A percentile compares a stretch with the other conserved stretches of the same genome.
Conservation (phyloP, 148 eudicot genomes). For the Rhododendron ovatum region DNA sequence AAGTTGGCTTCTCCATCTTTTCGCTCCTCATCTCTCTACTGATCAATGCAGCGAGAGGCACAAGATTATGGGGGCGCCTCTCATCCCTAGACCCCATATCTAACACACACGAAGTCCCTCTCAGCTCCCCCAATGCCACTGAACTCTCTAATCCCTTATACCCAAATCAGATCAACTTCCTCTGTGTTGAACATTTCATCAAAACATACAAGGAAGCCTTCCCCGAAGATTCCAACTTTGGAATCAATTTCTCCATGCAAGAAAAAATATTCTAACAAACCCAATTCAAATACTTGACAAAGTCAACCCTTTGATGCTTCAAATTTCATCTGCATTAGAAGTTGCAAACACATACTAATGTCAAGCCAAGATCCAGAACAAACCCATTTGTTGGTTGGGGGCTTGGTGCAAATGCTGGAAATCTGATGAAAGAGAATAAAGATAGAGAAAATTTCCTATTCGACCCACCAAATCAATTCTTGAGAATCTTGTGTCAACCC, state of each 20-base stretch:
- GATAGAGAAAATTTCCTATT: neutral
- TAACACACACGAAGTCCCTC: neutral
- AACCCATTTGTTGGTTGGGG: neutral
- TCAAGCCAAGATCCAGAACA: conserved; percentile 1
- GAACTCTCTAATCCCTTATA: neutral
- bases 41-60: conserved; percentile 78
- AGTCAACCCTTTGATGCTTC: neutral
- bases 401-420: neutral
- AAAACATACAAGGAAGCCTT: neutral
- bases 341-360: neutral
- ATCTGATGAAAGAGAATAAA: neutral
- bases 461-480: neutral
- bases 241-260: neutral
- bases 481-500: neutral
- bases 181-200: neutral
- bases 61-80: conserved; percentile 42
- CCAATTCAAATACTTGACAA: neutral
- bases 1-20: conserved; percentile 66
- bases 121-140: neutral
- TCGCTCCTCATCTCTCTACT: conserved; percentile 84
- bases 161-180: neutral
- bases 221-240: neutral
- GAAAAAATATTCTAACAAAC: neutral
- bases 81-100: conserved; percentile 49
- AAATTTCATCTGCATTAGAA: neutral